phyloP scores from a whole-genome alignment of 2,329 filamentous ascomycete genomes.

The Penicillium hesseltinei region DNA sequence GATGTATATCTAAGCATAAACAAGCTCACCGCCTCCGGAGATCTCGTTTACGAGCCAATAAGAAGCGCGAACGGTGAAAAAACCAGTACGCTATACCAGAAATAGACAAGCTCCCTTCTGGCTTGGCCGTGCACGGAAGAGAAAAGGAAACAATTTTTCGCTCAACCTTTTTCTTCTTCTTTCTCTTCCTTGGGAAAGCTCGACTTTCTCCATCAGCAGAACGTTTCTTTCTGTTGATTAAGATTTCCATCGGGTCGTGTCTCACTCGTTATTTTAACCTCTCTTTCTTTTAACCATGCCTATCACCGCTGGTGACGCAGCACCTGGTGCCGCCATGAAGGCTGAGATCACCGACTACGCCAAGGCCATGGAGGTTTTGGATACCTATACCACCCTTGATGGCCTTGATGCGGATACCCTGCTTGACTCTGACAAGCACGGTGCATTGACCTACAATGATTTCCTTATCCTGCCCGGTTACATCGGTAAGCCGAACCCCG shows the following conservation, averaged over 20 bases:
- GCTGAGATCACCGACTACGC: constrained; percentile 67
- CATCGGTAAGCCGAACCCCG: constrained; percentile 62
- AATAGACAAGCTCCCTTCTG: constrained; percentile 16
- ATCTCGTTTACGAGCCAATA: constrained; percentile 36
- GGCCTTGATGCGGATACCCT: constrained; percentile 83
- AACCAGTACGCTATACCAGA: constrained; percentile 23
- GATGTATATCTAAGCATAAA: not conserved
- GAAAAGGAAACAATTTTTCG: constrained; percentile 34
- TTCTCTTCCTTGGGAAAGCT: constrained; percentile 57
- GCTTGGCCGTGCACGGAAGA: constrained; percentile 25
- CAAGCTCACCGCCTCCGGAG: constrained; percentile 24
- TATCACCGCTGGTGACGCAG: constrained; percentile 62
- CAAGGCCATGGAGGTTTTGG: constrained; percentile 75
- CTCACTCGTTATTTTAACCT: constrained; percentile 29
- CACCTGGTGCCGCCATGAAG: constrained; percentile 48
- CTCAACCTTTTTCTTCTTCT: constrained; percentile 41
- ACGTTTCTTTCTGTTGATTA: constrained; percentile 49
- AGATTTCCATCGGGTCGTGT: constrained; percentile 21
- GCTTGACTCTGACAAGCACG: constrained; percentile 86
- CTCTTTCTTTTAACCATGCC: constrained; percentile 56
- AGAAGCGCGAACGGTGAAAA: not conserved
- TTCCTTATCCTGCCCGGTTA: constrained; percentile 96
- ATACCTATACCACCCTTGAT: constrained; percentile 76
- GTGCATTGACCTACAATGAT: constrained; percentile 97
- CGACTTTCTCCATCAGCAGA: constrained; percentile 60